Conservation (phyloP, 805 yeast genomes). For the Teunomyces lycoperdinae region DNA sequence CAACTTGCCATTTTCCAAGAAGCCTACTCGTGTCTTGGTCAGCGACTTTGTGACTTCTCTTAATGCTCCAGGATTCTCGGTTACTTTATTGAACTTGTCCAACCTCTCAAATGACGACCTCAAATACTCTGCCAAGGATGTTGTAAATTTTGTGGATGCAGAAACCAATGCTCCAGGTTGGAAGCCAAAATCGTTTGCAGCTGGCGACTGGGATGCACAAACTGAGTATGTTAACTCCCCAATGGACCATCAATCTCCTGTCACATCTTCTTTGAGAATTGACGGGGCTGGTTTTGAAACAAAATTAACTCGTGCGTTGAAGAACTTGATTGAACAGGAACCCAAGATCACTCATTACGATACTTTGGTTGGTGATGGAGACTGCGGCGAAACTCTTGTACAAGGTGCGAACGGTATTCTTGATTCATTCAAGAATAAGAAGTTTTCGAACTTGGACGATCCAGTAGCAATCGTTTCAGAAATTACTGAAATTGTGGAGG, state of each 20-base stretch:
- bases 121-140: constrained; percentile 22
- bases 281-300: constrained; percentile 46
- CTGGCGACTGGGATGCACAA: constrained; percentile 29
- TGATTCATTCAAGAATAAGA: constrained; percentile 41
- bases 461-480: constrained; percentile 61
- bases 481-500: constrained; percentile 80
- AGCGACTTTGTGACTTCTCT: constrained; percentile 87
- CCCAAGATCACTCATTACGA: constrained; percentile 84
- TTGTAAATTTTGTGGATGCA: constrained; percentile 59
- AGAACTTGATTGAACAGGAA: constrained; percentile 43
- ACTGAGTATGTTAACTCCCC: constrained; percentile 31
- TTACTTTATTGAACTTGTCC: constrained; percentile 73
- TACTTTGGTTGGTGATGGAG: constrained; percentile 93
- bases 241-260: constrained; percentile 17
- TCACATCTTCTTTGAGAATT: constrained; percentile 27
- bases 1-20: constrained; percentile 50
- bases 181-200: constrained; percentile 45
- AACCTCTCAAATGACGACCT: constrained; percentile 36
- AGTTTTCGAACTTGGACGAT: constrained; percentile 30
- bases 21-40: constrained; percentile 66
- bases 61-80: constrained; percentile 88
- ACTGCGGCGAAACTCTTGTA: constrained; percentile 89
- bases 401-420: constrained; percentile 76
- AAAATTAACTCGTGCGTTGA: constrained; percentile 45
- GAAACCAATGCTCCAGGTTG: constrained; percentile 84